phyloP scores from a whole-genome alignment of 805 yeast genomes.

The Yamadazyma takamatsuzukensis region DNA sequence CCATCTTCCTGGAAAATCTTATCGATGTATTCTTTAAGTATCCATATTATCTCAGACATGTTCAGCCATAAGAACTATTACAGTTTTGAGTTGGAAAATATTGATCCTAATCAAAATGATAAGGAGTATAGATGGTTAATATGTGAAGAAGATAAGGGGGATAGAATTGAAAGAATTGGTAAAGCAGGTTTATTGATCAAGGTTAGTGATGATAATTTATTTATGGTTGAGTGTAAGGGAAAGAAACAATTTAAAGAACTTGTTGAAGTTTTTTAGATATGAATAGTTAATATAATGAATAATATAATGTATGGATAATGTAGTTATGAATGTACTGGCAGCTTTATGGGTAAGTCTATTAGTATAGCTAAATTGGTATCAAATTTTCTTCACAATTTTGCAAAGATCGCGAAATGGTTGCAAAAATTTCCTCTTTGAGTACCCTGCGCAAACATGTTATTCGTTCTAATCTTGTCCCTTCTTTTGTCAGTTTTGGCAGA shows the following conservation, averaged over 20 bases:
- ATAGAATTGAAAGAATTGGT: slow-evolving; percentile 35
- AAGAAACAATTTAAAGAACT: slow-evolving; percentile 32
- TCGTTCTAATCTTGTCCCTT: too few species aligned
- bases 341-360: background rate
- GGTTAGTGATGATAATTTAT: slow-evolving; percentile 25
- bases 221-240: slow-evolving; percentile 44
- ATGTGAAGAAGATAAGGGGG: slow-evolving; percentile 23
- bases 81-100: slow-evolving; percentile 24
- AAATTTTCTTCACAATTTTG: background rate
- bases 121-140: slow-evolving; percentile 28
- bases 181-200: slow-evolving; percentile 41
- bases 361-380: background rate
- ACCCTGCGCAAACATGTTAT: too few species aligned
- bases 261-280: slow-evolving; percentile 13
- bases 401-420: slow-evolving; percentile 2
- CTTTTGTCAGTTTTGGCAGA: too few species aligned
- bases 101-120: slow-evolving; percentile 10
- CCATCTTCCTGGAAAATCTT: slow-evolving; percentile 43
- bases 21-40: slow-evolving; percentile 33
- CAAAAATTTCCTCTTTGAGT: too few species aligned
- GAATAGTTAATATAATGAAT: too few species aligned
- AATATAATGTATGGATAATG: too few species aligned
- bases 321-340: background rate
- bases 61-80: slow-evolving; percentile 21
- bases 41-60: slow-evolving; percentile 27